phyloP scores from a whole-genome alignment of 768 basidiomycete genomes.

The Tylopilus rubrobrunneus region DNA sequence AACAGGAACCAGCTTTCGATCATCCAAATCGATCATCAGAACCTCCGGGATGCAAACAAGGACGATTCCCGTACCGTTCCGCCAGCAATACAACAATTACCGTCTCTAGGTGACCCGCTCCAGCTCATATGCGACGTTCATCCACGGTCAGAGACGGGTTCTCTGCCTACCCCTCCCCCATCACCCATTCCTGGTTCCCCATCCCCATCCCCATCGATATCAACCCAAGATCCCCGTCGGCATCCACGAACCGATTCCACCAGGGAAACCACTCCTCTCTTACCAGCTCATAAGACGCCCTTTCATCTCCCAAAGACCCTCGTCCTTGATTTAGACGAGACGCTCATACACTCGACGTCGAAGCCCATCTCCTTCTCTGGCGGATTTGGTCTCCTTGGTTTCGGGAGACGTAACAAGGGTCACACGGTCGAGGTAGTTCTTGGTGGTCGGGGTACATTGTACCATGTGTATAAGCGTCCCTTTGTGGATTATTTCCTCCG shows the following conservation, averaged over 20 bases:
- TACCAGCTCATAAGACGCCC: constrained; percentile 52
- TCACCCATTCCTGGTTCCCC: constrained; percentile 14
- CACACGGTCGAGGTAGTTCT: constrained; percentile 93
- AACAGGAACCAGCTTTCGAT: constrained; percentile 8
- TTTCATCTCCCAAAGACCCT: constrained; percentile 90
- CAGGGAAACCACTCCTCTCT: constrained; percentile 49
- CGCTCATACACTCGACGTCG: constrained; percentile 95
- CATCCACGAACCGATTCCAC: constrained; percentile 26
- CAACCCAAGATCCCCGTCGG: constrained; percentile 9
- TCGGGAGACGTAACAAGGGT: constrained; percentile 57
- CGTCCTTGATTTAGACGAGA: constrained; percentile 97
- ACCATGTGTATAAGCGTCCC: constrained; percentile 98
- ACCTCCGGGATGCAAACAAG: constrained; percentile 4
- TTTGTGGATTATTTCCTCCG: constrained; percentile 94
- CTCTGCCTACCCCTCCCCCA: constrained; percentile 26
- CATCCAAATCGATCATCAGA: constrained; percentile 7
- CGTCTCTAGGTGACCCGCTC: constrained; percentile 17
- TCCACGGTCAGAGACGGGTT: constrained; percentile 11
- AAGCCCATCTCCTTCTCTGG: constrained; percentile 54
- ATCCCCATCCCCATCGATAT: constrained; percentile 10
- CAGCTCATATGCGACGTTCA: constrained; percentile 6
- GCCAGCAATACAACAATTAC: constrained; percentile 15
- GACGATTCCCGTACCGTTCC: constrained; percentile 18
- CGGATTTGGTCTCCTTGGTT: constrained; percentile 60
- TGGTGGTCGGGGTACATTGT: constrained; percentile 83